These are phyloP conservation scores for Dactylellina leptospora DNA, from an alignment of 2,329 filamentous ascomycete species.

Conservation along the genomic window DNA sequence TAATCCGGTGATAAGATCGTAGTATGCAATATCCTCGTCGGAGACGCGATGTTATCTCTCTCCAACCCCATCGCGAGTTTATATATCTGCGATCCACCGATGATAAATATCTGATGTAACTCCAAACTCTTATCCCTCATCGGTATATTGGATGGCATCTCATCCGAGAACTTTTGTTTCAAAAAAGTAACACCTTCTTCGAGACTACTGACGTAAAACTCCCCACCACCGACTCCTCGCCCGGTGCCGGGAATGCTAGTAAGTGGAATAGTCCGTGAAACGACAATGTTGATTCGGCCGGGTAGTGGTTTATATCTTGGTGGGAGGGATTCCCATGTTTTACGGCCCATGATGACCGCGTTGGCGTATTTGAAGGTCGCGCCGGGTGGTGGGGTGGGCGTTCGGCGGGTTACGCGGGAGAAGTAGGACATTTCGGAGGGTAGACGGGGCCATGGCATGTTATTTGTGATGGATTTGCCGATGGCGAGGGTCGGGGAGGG, in stretches of 20 bases:
- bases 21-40: conserved; percentile 71
- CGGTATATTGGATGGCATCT: too few relatives aligned
- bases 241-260: conserved; percentile 54
- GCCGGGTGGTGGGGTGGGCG: conserved; percentile 58
- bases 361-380: conserved; percentile 64
- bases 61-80: conserved; percentile 70
- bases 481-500: conserved; percentile 80
- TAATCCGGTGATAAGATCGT: conserved; percentile 75
- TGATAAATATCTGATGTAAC: conserved; percentile 77
- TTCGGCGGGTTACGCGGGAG: conserved; percentile 81
- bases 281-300: conserved; percentile 81
- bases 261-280: conserved; percentile 66
- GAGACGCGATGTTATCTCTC: conserved; percentile 58
- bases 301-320: conserved; percentile 78
- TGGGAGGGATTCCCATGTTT: conserved; percentile 94
- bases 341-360: conserved; percentile 95
- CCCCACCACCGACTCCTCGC: conserved; percentile 21
- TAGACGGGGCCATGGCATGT: conserved; percentile 87
- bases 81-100: conserved; percentile 91
- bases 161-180: conserved; percentile 67
- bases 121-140: conserved; percentile 57
- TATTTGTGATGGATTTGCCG: conserved; percentile 71
- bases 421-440: conserved; percentile 96
- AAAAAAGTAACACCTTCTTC: conserved; percentile 38
- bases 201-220: conserved; percentile 26